Conservation (phyloP, 1,284 basidiomycete species). For the Pseudozyma sp. region DNA sequence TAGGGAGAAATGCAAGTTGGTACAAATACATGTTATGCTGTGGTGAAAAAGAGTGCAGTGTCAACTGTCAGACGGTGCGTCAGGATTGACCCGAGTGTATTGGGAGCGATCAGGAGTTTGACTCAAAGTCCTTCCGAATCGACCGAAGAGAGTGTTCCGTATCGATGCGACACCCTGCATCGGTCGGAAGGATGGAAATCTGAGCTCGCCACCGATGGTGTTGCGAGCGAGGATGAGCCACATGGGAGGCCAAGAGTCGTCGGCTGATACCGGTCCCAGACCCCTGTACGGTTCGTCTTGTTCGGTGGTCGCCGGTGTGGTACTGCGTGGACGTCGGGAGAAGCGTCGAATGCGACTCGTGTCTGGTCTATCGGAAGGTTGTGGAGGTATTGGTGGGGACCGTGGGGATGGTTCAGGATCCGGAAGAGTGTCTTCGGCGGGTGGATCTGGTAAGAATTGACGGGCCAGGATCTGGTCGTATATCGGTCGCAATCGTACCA, state of each 20-base stretch:
- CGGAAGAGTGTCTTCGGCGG: not conserved
- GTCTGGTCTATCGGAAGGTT: constrained; percentile 18
- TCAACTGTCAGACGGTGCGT: constrained; percentile 15
- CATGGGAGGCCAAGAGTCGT: constrained; percentile 46
- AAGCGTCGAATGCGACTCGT: constrained; percentile 38
- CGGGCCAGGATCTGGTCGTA: constrained; percentile 28
- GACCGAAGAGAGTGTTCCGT: constrained; percentile 12
- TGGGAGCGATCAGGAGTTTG: constrained; percentile 23
- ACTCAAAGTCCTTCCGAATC: constrained; percentile 22
- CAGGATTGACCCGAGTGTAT: constrained; percentile 25
- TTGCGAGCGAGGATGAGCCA: constrained; percentile 48
- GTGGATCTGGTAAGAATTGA: constrained; percentile 11
- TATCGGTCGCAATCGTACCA: constrained; percentile 22
- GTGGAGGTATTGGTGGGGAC: not conserved
- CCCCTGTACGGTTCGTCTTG: constrained; percentile 8
- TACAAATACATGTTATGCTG: constrained; percentile 20
- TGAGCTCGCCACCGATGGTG: constrained; percentile 17
- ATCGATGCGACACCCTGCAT: constrained; percentile 20
- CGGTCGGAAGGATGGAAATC: constrained; percentile 17
- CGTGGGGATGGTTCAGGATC: constrained; percentile 1
- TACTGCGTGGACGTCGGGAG: constrained; percentile 20
- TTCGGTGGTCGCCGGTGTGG: not conserved
- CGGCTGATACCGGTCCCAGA: constrained; percentile 23
- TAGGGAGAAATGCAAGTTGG: not conserved
- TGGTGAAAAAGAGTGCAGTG: not conserved